Base-by-base conservation (phyloP, 1,139 yeast species). In the Zygoascus hellenicus region DNA sequence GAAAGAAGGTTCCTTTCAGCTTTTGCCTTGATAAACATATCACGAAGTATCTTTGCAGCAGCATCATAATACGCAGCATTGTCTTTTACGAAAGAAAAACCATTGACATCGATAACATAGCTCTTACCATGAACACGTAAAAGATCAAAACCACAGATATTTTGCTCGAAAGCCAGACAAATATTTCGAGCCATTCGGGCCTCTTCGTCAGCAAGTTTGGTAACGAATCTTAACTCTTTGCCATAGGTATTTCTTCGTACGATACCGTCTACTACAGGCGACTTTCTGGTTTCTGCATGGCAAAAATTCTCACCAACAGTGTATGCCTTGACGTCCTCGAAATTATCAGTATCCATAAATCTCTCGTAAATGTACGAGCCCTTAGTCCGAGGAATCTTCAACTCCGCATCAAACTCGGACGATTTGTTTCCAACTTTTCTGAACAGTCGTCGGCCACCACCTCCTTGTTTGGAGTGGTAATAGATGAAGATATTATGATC, bases 181-280 rank as follows among this genome's bases (percentile, higher is more conserved):
- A 94, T 89, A 53, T 76, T 80, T 40, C 75, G 68, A 1, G 99
- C 98, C 79, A 90, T 89, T 32, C 68, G 68, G 48, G 77, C 81
- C 64, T 94, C 99, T 43, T 78, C 83, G 1, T 75, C 78, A 1
- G 85, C 70, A 46, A 94, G 72, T 55, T 84, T 82, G 1, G 98
- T 92, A 34, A 92, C 77, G 61, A 84, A 94, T 55, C 99, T 75
- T 42, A 94, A 83, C 67, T 94, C 99, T 64, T 94, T 94, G 45
- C 99, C 99, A 59, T 90, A 96, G 1, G 98, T 90, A 63, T 94
- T 94, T 65, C 99, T 78, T 62, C 97, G 77, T 22, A 94, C 99
- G 48, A 94, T 86, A 44, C 99, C 99, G 69, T 94, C 99, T 13
- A 94, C 98, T 2, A 94, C 98, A 0, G 99, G 99, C 0, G 97